phyloP scores from a whole-genome alignment of 2,329 filamentous ascomycete genomes.

The Alternaria triticina region DNA sequence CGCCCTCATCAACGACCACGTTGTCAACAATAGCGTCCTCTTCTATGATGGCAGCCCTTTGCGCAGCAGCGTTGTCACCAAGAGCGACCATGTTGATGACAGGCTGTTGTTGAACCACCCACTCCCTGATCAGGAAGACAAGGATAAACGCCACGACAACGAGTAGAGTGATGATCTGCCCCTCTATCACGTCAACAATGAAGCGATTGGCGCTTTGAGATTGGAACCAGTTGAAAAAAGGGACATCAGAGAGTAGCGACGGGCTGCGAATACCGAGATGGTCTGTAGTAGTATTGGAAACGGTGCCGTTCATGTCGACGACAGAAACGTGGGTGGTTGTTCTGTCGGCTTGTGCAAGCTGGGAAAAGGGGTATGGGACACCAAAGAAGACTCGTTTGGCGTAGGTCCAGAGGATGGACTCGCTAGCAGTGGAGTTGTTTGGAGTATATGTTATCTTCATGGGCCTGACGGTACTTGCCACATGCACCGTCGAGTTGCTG shows the following conservation, averaged over 20 bases:
- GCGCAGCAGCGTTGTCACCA: slow-evolving; percentile 38
- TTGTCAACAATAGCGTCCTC: slow-evolving; percentile 26
- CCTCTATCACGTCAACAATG: slow-evolving; percentile 84
- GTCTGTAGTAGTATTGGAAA: slow-evolving; percentile 36
- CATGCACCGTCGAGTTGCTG: slow-evolving; percentile 22
- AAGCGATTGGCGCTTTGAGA: slow-evolving; percentile 76
- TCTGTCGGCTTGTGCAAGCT: slow-evolving; percentile 26
- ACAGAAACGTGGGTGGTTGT: slow-evolving; percentile 26
- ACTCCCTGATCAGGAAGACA: slow-evolving; percentile 95
- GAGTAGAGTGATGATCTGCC: slow-evolving; percentile 88
- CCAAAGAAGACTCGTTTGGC: slow-evolving; percentile 52
- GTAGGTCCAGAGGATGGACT: slow-evolving; percentile 55
- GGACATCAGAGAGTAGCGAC: slow-evolving; percentile 63
- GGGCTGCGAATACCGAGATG: slow-evolving; percentile 34
- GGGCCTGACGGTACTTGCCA: slow-evolving; percentile 39
- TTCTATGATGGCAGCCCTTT: slow-evolving; percentile 32
- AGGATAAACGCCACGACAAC: slow-evolving; percentile 95
- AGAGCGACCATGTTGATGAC: slow-evolving; percentile 75
- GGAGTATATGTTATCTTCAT: slow-evolving; percentile 50
- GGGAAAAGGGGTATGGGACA: slow-evolving; percentile 31
- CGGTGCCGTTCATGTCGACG: slow-evolving; percentile 30
- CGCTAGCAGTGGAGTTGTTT: slow-evolving; percentile 45
- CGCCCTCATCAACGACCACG: slow-evolving; percentile 13
- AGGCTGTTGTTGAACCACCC: slow-evolving; percentile 97
- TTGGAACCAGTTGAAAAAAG: slow-evolving; percentile 57